phyloP scores from a whole-genome alignment of 1,284 basidiomycete species.

The Fistulinella cinereoalba region DNA sequence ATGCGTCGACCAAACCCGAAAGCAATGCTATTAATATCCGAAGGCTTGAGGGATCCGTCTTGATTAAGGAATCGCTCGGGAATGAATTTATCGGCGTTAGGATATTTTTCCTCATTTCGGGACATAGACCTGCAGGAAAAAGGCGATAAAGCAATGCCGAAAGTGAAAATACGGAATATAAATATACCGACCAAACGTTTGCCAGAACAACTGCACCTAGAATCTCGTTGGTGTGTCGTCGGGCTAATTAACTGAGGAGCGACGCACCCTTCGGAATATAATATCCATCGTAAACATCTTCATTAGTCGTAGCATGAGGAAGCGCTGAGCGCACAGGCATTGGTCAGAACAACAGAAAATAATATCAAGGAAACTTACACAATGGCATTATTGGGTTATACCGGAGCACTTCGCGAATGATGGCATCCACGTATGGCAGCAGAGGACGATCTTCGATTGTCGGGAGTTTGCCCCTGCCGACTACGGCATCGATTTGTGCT shows the following conservation, averaged over 20 bases:
- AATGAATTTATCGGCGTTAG: not conserved
- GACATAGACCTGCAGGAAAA: not conserved
- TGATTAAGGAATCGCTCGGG: not conserved
- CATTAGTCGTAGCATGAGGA: not conserved
- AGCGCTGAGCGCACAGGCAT: not conserved
- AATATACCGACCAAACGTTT: not conserved
- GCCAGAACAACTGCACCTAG: not conserved
- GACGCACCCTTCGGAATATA: not conserved
- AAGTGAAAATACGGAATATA: no score
- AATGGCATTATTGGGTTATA: not conserved
- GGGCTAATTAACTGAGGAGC: no score
- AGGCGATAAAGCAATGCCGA: no score
- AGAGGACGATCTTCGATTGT: not conserved
- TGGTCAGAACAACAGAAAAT: not conserved
- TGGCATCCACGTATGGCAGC: not conserved
- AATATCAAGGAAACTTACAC: not conserved
- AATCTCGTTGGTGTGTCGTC: not conserved
- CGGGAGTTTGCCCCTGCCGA: not conserved
- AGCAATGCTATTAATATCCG: not conserved
- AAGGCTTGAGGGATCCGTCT: not conserved
- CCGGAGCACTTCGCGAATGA: not conserved
- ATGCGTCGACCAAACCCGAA: not conserved
- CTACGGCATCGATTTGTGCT: not conserved
- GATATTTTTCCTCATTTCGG: not conserved
- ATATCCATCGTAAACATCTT: not conserved